Evolutionary conservation across 805 yeast species (phyloP).

Genomic region (Starmerella floris): DNA sequence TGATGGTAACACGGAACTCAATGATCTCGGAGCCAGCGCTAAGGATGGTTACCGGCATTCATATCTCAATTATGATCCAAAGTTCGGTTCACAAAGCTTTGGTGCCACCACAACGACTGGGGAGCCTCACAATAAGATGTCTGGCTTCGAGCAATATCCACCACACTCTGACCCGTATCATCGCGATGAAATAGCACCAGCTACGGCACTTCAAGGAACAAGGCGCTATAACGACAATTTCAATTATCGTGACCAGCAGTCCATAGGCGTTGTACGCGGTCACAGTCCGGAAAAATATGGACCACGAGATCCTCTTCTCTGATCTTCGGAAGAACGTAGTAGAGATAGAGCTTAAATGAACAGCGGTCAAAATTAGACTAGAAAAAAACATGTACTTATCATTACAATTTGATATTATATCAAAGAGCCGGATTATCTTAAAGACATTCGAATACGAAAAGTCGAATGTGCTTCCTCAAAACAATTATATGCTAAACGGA

Average conservation of each 20-base stretch:
- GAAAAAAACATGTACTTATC: no score
- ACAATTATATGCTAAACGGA: no score
- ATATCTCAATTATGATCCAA: constrained; percentile 14
- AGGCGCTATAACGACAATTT: neutral
- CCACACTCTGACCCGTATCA: neutral
- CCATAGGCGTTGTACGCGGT: neutral
- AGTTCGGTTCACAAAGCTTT: neutral
- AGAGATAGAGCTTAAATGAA: no score
- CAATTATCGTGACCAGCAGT: constrained; percentile 1
- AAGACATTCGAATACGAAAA: no score
- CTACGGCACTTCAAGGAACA: neutral
- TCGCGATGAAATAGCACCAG: neutral
- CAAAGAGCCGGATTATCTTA: no score
- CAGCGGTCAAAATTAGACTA: no score
- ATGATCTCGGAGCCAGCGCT: constrained; percentile 52
- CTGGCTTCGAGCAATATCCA: no score
- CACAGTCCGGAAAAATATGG: neutral
- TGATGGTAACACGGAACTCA: constrained; percentile 43
- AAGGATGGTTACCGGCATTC: constrained; percentile 26
- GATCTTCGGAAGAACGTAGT: no score
- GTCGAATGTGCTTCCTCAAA: no score
- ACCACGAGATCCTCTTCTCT: neutral
- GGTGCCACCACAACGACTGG: neutral
- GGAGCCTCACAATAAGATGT: no score
- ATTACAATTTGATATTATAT: no score